A percentile compares a stretch with the other conserved stretches of the same genome.
Conservation (phyloP, 1,139 yeast genomes). For the Kodamaea derodonti region DNA sequence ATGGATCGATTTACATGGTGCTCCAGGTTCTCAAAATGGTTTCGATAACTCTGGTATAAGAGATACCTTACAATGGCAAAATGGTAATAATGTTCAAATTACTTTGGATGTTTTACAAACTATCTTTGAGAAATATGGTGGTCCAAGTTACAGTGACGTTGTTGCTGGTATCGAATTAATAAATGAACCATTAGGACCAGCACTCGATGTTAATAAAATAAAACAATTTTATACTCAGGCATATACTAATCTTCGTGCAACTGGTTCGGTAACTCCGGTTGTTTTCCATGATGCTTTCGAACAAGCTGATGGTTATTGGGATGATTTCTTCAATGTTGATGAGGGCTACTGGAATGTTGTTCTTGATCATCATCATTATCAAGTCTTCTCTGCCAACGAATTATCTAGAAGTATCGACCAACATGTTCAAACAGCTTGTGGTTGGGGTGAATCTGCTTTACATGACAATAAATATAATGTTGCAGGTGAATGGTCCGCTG, state of each 20-base stretch:
- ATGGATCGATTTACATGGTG: conserved; percentile 94
- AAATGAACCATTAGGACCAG: conserved; percentile 85
- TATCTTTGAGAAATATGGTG: conserved; percentile 60
- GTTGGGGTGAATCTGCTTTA: conserved; percentile 49
- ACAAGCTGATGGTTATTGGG: conserved; percentile 57
- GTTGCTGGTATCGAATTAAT: conserved; percentile 80
- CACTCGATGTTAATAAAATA: conserved; percentile 54
- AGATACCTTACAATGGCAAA: conserved; percentile 59
- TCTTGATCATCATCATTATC: conserved; percentile 89
- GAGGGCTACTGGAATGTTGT: conserved; percentile 59
- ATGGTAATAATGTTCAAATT: conserved; percentile 44
- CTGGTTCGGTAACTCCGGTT: conserved; percentile 49
- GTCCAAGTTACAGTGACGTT: conserved; percentile 60
- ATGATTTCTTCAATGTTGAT: conserved; percentile 41
- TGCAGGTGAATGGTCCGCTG: conserved; percentile 92
- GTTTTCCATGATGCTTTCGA: conserved; percentile 76
- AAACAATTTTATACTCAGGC: conserved; percentile 54
- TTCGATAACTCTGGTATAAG: conserved; percentile 92
- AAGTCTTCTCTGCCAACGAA: conserved; percentile 70
- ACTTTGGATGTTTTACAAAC: conserved; percentile 50
- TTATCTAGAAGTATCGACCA: conserved; percentile 53
- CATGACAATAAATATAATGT: conserved; percentile 70
- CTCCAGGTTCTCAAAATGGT: conserved; percentile 97
- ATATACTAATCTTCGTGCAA: conserved; percentile 48
- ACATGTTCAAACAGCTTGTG: conserved; percentile 62